A percentile compares a stretch with the other conserved stretches of the same genome.
Conservation (phyloP, 345 rosid genomes). For the Citropsis articulata region DNA sequence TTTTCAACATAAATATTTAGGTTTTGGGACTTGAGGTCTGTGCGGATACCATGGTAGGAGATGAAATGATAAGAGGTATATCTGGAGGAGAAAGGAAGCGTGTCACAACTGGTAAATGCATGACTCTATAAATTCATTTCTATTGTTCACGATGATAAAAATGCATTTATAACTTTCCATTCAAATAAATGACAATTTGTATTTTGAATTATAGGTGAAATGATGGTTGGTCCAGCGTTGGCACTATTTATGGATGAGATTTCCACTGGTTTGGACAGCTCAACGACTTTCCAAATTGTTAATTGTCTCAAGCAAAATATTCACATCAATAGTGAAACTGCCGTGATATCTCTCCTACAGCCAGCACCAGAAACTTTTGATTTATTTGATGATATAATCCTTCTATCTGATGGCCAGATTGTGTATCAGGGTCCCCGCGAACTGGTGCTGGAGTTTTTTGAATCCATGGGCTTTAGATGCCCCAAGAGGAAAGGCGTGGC, state of each 20-base stretch:
- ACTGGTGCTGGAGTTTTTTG: slow-evolving; percentile 57
- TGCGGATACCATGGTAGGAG: slow-evolving; percentile 67
- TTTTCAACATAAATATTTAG: slow-evolving; percentile 33
- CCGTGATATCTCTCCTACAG: slow-evolving; percentile 73
- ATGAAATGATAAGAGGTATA: slow-evolving; percentile 73
- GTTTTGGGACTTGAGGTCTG: slow-evolving; percentile 68
- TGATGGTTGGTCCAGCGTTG: slow-evolving; percentile 65
- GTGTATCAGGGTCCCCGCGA: slow-evolving; percentile 78
- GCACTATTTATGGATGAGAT: slow-evolving; percentile 71
- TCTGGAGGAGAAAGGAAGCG: slow-evolving; percentile 89
- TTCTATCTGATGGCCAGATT: slow-evolving; percentile 67
- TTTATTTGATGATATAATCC: slow-evolving; percentile 72
- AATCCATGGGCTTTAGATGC: slow-evolving; percentile 64
- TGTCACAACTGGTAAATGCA: slow-evolving; percentile 59
- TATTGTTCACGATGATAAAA: neutral
- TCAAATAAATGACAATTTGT: neutral
- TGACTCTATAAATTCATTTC: neutral
- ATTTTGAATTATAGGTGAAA: slow-evolving; percentile 43
- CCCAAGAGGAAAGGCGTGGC: slow-evolving; percentile 83
- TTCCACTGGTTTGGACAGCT: slow-evolving; percentile 78
- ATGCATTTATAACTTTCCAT: neutral
- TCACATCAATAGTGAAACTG: slow-evolving; percentile 60
- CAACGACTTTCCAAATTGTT: slow-evolving; percentile 80
- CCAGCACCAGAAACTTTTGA: slow-evolving; percentile 80
- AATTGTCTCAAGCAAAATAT: slow-evolving; percentile 60